These are phyloP conservation scores for Tinospora cordifolia DNA, from an alignment of 164 flowering plant species.

Conservation along the genomic window DNA sequence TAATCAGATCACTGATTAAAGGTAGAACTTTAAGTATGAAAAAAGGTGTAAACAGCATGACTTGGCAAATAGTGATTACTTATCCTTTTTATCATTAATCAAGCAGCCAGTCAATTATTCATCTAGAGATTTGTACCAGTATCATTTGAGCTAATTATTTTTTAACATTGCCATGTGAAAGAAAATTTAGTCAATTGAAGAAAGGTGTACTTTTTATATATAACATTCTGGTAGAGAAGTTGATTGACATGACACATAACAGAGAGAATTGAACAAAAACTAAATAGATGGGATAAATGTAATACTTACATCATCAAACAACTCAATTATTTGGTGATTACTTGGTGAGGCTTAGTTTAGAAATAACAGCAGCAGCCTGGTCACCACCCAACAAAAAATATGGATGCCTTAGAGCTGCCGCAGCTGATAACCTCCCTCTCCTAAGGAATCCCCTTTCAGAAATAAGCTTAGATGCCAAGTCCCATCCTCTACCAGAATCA, in stretches of 20 bases:
- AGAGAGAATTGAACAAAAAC: not conserved
- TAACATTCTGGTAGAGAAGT: not conserved
- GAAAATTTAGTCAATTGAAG: not conserved
- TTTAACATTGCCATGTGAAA: not conserved
- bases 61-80: too few relatives aligned
- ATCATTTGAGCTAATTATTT: not conserved
- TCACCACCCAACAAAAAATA: constrained; percentile 92
- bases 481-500: constrained; percentile 85
- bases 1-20: not conserved
- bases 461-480: constrained; percentile 75
- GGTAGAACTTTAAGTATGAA: not conserved
- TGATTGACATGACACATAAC: not conserved
- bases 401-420: constrained; percentile 93
- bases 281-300: not conserved
- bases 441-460: constrained; percentile 70
- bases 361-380: constrained; percentile 85
- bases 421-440: constrained; percentile 87
- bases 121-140: too few relatives aligned
- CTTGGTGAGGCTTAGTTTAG: constrained; percentile 63
- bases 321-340: constrained; percentile 30
- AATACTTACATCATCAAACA: constrained; percentile 20
- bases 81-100: too few relatives aligned
- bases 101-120: too few relatives aligned
- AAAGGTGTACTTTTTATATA: not conserved
- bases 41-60: not conserved